Conservation (phyloP, 164 flowering plant species). For the Saururus chinensis region DNA sequence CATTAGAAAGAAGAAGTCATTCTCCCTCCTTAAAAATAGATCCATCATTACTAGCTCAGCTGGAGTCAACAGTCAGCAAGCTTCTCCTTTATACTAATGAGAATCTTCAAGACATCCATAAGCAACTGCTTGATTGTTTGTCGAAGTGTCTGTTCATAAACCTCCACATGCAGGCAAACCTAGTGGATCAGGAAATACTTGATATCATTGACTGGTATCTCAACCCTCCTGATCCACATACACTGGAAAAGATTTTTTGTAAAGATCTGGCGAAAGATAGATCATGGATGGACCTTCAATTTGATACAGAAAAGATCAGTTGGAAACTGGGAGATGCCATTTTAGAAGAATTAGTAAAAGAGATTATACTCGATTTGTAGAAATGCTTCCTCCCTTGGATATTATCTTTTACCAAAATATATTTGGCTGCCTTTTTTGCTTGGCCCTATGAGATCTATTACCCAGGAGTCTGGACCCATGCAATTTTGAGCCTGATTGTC, state of each 20-base stretch:
- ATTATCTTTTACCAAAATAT: no score
- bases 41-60: background rate
- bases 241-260: background rate
- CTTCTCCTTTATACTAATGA: background rate
- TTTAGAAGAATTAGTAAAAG: background rate
- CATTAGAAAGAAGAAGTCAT: background rate
- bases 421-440: no score
- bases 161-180: background rate
- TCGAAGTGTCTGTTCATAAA: background rate
- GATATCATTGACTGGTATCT: background rate
- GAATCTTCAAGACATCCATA: background rate
- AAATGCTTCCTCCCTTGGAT: no score
- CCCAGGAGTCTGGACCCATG: no score
- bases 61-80: background rate
- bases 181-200: background rate
- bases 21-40: background rate
- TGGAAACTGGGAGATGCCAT: background rate
- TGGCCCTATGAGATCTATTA: no score
- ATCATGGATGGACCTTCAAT: background rate
- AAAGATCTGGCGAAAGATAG: background rate
- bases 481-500: no score
- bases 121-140: background rate
- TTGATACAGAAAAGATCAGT: background rate
- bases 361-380: background rate
- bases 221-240: background rate